Evolutionary conservation across 352 stramenopile species (phyloP).

Genomic region (Globisporangium perplexum): DNA sequence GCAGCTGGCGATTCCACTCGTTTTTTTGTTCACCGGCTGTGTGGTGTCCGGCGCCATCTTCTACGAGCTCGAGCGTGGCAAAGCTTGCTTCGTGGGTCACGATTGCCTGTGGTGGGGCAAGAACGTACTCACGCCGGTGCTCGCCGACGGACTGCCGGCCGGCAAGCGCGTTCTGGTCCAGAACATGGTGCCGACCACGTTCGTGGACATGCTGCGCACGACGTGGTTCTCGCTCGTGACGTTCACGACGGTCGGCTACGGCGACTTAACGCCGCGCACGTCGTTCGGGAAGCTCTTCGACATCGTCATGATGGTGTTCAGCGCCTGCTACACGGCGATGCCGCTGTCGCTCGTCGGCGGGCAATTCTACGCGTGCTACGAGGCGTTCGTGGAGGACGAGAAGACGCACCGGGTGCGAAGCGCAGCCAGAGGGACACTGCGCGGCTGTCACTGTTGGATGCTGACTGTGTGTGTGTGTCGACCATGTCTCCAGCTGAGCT

Average conservation of each 20-base stretch:
- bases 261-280: constrained; percentile 34
- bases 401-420: constrained; percentile 15
- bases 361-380: constrained; percentile 63
- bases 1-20: constrained; percentile 35
- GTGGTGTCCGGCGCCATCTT: constrained; percentile 34
- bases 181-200: constrained; percentile 20
- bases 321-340: constrained; percentile 56
- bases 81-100: constrained; percentile 23
- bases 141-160: constrained; percentile 16
- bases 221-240: constrained; percentile 45
- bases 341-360: constrained; percentile 46
- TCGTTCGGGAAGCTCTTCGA: constrained; percentile 37
- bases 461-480: not conserved
- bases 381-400: constrained; percentile 31
- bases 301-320: constrained; percentile 44
- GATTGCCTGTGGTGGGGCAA: constrained; percentile 33
- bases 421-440: not conserved
- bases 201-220: constrained; percentile 41
- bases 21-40: constrained; percentile 45
- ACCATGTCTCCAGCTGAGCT: not conserved
- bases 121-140: constrained; percentile 30
- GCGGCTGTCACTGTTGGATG: not conserved
- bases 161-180: constrained; percentile 39
- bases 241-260: constrained; percentile 51
- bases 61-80: constrained; percentile 45